phyloP scores from a whole-genome alignment of 768 basidiomycete genomes.

The Lactarius indigo region DNA sequence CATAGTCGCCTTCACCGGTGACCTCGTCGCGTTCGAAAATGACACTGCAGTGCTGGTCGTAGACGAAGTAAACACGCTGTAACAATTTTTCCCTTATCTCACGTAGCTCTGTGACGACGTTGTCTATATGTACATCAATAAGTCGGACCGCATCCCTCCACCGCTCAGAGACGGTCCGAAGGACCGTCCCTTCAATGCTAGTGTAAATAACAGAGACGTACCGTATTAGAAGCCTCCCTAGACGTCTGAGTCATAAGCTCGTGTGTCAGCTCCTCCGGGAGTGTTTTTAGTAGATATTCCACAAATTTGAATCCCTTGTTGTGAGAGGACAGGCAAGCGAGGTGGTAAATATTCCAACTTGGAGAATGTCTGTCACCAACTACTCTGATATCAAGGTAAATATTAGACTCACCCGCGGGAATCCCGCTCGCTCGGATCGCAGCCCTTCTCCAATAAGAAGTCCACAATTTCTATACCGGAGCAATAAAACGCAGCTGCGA shows the following conservation, averaged over 20 bases:
- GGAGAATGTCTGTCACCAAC: background rate
- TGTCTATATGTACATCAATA: too few relatives aligned
- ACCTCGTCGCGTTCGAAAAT: too few relatives aligned
- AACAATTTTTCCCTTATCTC: too few relatives aligned
- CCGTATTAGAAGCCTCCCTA: constrained; percentile 45
- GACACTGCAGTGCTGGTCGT: too few relatives aligned
- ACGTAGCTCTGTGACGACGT: too few relatives aligned
- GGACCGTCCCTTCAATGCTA: too few relatives aligned
- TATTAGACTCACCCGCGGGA: constrained; percentile 40
- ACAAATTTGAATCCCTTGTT: constrained; percentile 32
- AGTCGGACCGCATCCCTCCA: too few relatives aligned
- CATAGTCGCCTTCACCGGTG: too few relatives aligned
- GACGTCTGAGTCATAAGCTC: constrained; percentile 45
- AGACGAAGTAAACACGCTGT: too few relatives aligned
- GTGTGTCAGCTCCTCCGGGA: constrained; percentile 49
- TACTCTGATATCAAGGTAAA: background rate
- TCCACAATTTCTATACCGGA: constrained; percentile 40
- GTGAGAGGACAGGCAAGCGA: constrained; percentile 35
- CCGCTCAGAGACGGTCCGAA: too few relatives aligned
- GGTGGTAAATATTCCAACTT: constrained; percentile 59
- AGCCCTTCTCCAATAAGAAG: constrained; percentile 46
- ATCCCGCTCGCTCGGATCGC: constrained; percentile 44
- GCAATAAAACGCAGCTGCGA: constrained; percentile 38
- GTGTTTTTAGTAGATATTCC: constrained; percentile 44
- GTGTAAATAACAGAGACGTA: constrained; percentile 30